Evolutionary conservation across 2,329 filamentous ascomycete species (phyloP), one percentile per base, ranked within the genome.

Genomic region (Fusarium nematophilum): DNA sequence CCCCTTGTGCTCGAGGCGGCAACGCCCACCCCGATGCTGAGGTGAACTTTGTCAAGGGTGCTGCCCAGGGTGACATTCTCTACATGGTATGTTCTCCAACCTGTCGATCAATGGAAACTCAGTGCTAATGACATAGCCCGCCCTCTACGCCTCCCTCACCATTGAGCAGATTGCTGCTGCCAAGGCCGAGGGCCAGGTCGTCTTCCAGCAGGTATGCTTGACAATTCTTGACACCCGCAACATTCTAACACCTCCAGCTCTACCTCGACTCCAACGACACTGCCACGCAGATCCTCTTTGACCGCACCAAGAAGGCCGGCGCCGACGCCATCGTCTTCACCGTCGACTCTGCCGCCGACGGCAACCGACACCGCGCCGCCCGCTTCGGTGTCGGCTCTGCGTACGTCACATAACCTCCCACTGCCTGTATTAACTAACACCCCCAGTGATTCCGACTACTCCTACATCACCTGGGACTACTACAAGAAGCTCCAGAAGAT

Each of bases 41-140:
- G 71, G 62, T 77, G 7, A 82, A 81, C 64, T 70, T 86, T 18
- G 77, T 83, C 48, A 76, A 79, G 72, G 81, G 75, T 33, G 82
- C 83, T 9, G 79, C 72, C 8, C 69, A 73, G n/a, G 77, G 75
- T 6, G 72, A 79, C 47, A 81, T 85, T 46, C 75, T 83, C 3
- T 85, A 85, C 70, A 80, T 84, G 49, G 73, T 75, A 57, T 52
- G 59, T 25, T 17, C 3, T 13, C 10, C 14, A 7, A 2, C 6
- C 13, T 7, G 11, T 21, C 25, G 5, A 26, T 26, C 5, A 11
- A n/a, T n/a, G 23, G 8, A 25, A 17, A 9, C 6, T 4, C 14
- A 3, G 5, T 14, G 8, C 18, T 56, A 23, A 45, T n/a, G n/a
- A 17, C 27, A 25, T 15, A 74, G 73, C 73, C 75, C 21, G 70